A percentile compares a stretch with the other conserved stretches of the same genome.
These are phyloP conservation scores for Imleria badia DNA, from an alignment of 768 basidiomycete genomes.

Conservation along the genomic window DNA sequence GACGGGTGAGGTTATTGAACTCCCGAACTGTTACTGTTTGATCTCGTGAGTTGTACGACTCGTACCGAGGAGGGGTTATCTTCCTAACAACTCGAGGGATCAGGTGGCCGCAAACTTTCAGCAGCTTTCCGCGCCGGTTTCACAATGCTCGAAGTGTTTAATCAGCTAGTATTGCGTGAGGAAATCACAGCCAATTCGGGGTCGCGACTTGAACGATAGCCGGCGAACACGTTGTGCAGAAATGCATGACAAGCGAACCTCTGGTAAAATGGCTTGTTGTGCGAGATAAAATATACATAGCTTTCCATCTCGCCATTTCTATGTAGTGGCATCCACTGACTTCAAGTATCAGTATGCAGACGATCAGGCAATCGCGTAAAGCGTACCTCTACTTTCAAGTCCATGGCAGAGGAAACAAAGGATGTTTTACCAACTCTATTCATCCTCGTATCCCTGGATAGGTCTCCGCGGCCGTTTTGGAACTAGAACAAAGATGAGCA, in stretches of 20 bases:
- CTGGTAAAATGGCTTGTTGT: background rate
- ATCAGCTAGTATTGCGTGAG: too few species aligned
- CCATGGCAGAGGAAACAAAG: background rate
- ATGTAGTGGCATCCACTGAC: background rate
- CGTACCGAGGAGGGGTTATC: too few species aligned
- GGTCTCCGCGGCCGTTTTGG: constrained; percentile 69
- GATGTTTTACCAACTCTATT: constrained; percentile 20
- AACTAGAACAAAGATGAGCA: constrained; percentile 40
- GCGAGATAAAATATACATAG: constrained; percentile 5
- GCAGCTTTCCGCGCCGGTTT: too few species aligned
- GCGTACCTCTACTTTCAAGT: constrained; percentile 8
- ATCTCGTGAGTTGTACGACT: too few species aligned
- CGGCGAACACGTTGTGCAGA: background rate
- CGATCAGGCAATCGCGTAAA: background rate
- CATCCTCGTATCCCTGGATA: constrained; percentile 76
- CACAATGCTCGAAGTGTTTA: too few species aligned
- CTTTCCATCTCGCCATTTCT: constrained; percentile 2
- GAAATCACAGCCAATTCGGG: too few species aligned
- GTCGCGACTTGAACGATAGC: too few species aligned
- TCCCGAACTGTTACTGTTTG: too few species aligned
- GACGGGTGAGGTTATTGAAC: too few species aligned
- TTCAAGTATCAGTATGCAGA: background rate
- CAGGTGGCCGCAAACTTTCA: too few species aligned
- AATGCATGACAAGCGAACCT: background rate
- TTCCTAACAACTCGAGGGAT: too few species aligned